Conservation (phyloP, 2,329 filamentous ascomycete genomes). For the Nemania sp. region DNA sequence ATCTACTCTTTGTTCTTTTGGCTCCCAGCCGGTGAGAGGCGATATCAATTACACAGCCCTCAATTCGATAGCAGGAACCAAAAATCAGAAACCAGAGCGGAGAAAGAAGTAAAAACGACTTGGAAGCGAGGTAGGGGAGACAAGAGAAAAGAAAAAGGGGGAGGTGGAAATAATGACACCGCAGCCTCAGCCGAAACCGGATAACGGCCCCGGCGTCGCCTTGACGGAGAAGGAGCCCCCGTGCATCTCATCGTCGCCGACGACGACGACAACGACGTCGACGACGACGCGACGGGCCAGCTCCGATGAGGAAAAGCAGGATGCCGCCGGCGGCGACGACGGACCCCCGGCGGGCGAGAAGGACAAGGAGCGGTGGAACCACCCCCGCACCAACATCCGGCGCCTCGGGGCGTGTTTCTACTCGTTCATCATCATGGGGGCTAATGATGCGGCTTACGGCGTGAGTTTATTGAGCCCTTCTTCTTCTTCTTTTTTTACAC, state of each 20-base stretch:
- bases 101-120: no score
- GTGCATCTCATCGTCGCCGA: slow-evolving; percentile 1
- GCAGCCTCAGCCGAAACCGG: slow-evolving; percentile 13
- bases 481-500: no score
- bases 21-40: no score
- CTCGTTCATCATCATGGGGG: slow-evolving; percentile 61
- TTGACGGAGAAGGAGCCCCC: slow-evolving; percentile 21
- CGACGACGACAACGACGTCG: slow-evolving; percentile 8
- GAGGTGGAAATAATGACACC: slow-evolving; percentile 11
- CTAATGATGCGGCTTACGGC: slow-evolving; percentile 63
- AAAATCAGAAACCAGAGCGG: no score
- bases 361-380: slow-evolving; percentile 54
- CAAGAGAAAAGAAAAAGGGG: neutral
- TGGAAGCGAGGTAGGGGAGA: no score
- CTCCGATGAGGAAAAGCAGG: slow-evolving; percentile 25
- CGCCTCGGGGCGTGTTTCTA: slow-evolving; percentile 59
- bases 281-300: slow-evolving; percentile 5
- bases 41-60: no score
- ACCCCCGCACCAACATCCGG: slow-evolving; percentile 52
- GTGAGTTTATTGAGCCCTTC: slow-evolving; percentile 52
- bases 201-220: slow-evolving; percentile 16
- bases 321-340: slow-evolving; percentile 29
- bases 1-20: no score
- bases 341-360: slow-evolving; percentile 9
- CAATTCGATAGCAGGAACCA: no score